Conservation (phyloP, 2,329 filamentous ascomycete genomes). For the Tolypocladium capitatum region DNA sequence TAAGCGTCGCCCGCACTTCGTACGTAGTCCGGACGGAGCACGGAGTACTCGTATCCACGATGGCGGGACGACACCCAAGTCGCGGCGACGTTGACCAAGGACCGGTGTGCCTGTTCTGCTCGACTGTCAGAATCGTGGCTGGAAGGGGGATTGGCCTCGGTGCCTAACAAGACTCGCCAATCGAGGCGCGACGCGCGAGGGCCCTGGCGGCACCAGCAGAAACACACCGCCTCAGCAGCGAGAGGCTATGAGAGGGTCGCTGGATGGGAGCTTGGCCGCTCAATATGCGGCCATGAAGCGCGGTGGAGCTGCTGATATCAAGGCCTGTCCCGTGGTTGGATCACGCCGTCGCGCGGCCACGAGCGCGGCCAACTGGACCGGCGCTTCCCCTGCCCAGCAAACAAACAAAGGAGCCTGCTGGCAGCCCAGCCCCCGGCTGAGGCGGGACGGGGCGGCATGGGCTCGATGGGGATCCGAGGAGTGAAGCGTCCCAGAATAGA, state of each 20-base stretch:
- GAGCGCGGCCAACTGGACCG: conserved; percentile 5
- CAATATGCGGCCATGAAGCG: conserved; percentile 21
- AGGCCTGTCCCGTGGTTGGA: conserved; percentile 12
- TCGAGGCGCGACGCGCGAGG: conserved; percentile 10
- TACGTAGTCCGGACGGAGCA: no score
- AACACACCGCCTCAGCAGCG: conserved; percentile 23
- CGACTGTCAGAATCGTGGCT: background rate
- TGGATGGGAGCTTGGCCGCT: conserved; percentile 11
- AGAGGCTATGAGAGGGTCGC: conserved; percentile 1
- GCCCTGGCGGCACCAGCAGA: conserved; percentile 2
- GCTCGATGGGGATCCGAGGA: background rate
- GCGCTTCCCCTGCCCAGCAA: background rate
- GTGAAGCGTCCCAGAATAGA: background rate
- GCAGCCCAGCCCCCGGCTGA: background rate
- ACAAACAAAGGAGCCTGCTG: background rate
- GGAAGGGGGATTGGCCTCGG: background rate
- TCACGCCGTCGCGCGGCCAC: conserved; percentile 5
- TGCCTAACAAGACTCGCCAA: conserved; percentile 1
- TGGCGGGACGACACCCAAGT: no score
- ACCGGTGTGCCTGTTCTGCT: background rate
- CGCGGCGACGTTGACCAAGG: background rate
- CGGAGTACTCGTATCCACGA: no score
- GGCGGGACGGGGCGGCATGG: no score
- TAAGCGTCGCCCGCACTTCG: no score
- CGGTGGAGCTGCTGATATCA: conserved; percentile 18